Percentiles rank a stretch among this genome's conserved stretches.
phyloP scores from a whole-genome alignment of 1,284 basidiomycete species.

The Heterobasidion occidentale region DNA sequence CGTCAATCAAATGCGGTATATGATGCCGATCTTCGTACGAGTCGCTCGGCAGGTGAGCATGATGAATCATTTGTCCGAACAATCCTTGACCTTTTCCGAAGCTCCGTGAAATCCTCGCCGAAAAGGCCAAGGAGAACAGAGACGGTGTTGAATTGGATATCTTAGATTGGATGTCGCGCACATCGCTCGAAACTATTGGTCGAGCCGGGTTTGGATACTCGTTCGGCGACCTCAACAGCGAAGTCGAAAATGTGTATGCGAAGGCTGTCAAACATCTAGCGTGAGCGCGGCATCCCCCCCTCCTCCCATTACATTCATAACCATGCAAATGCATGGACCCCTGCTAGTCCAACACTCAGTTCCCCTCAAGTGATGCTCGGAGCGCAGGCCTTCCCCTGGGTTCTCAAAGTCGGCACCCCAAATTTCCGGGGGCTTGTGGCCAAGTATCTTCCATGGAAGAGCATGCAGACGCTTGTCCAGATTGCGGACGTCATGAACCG shows the following conservation, averaged over 20 bases:
- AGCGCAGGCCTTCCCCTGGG: conserved; percentile 19
- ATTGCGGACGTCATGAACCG: conserved; percentile 30
- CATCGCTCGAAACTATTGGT: conserved; percentile 25
- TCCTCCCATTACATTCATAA: conserved; percentile 7
- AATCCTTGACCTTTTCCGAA: neutral
- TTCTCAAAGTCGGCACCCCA: conserved; percentile 26
- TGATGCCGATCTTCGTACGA: neutral
- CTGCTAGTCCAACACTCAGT: conserved; percentile 14
- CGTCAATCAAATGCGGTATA: conserved; percentile 1
- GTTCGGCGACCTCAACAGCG: conserved; percentile 20
- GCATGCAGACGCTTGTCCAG: conserved; percentile 24
- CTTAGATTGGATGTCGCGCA: conserved; percentile 28
- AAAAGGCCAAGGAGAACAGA: conserved; percentile 6
- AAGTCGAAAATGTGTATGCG: conserved; percentile 24
- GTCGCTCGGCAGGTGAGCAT: neutral
- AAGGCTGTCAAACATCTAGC: conserved; percentile 18
- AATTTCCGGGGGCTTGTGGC: conserved; percentile 27
- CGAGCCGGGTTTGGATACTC: conserved; percentile 30
- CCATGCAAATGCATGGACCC: conserved; percentile 2
- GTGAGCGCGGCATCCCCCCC: conserved; percentile 13
- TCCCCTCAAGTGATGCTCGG: conserved; percentile 7
- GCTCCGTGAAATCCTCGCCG: neutral
- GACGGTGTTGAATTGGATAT: conserved; percentile 20
- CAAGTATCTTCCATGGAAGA: conserved; percentile 24
- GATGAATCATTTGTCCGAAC: neutral